Base-by-base conservation (phyloP, 2,329 filamentous ascomycete species). In the Paecilomyces formosus region DNA sequence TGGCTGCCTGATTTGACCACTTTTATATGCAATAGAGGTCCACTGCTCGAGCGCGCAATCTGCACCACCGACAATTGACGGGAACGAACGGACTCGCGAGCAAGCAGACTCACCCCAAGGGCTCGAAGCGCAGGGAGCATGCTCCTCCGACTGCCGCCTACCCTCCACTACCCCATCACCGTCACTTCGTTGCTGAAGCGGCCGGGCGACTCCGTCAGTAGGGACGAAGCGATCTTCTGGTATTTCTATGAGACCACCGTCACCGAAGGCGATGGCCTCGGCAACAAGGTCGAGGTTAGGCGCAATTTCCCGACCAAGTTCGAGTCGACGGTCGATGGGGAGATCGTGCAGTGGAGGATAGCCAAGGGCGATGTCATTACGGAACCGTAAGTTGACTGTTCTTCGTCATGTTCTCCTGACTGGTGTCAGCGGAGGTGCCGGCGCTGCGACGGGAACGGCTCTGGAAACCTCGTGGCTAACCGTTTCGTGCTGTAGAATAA, bases 111-210 rank as follows among this genome's bases (percentile, higher is more conserved):
- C 39, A 8, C n/a, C n/a, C 3, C 39, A 45, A 21, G n/a, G 39
- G 39, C 39, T 45, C 18, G 39, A 45, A 45, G 39, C 39, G 39
- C 39, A 55, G 60, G 55, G 65, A 70, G 66, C 59, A 80, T 80
- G 78, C 75, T 78, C 68, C 69, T 80, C 66, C 74, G 73, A 70
- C 67, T 81, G 64, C 78, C 78, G 61, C 62, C 73, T 57, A 75
- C 84, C 75, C 85, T 97, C 66, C 89, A 88, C 75, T 99, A 97
- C 76, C 94, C 94, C 68, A 92, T 97, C 76, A 96, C 88, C 66
- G 88, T 99, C 75, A 92, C 87, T 67, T 88, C 90, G 74, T 82
- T 97, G 61, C 83, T 93, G 65, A 92, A 91, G 74, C 78, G 81
- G 64, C 83, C 85, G 21, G 88, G 89, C 74, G 90, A 96, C 67